Evolutionary conservation across 306 rosid genomes (phyloP).

Genomic region (Echinosophora koreensis): DNA sequence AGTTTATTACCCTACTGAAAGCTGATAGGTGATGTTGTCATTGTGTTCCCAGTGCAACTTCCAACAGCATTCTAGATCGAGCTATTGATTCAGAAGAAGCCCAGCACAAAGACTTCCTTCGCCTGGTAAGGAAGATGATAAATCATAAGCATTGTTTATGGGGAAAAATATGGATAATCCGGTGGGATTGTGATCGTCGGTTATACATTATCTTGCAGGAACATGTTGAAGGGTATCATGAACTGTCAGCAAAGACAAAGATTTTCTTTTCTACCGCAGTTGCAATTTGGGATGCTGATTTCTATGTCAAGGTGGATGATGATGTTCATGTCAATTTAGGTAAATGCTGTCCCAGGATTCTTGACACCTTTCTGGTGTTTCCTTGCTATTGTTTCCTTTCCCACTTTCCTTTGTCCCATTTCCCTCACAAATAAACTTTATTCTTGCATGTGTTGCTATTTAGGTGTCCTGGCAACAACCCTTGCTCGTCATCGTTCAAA

Average conservation of each 20-base stretch:
- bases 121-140: constrained; percentile 55
- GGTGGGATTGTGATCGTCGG: constrained; percentile 39
- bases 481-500: constrained; percentile 87
- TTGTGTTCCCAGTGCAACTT: constrained; percentile 80
- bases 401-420: constrained; percentile 22
- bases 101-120: constrained; percentile 73
- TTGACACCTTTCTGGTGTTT: constrained; percentile 31
- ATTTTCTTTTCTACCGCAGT: constrained; percentile 91
- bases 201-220: constrained; percentile 64
- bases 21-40: constrained; percentile 40
- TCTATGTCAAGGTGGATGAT: constrained; percentile 95
- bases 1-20: background rate
- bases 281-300: constrained; percentile 92
- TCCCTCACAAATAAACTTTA: constrained; percentile 8
- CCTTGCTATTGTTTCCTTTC: constrained; percentile 3
- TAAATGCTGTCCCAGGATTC: constrained; percentile 42
- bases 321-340: constrained; percentile 99
- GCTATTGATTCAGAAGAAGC: constrained; percentile 97
- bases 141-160: constrained; percentile 8
- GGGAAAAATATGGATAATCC: constrained; percentile 39
- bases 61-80: constrained; percentile 96
- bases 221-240: constrained; percentile 98
- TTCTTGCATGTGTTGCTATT: constrained; percentile 32
- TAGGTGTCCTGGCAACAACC: constrained; percentile 91
- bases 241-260: constrained; percentile 94